phyloP scores from a whole-genome alignment of 1,139 yeast genomes.

The Candida mesenterica region DNA sequence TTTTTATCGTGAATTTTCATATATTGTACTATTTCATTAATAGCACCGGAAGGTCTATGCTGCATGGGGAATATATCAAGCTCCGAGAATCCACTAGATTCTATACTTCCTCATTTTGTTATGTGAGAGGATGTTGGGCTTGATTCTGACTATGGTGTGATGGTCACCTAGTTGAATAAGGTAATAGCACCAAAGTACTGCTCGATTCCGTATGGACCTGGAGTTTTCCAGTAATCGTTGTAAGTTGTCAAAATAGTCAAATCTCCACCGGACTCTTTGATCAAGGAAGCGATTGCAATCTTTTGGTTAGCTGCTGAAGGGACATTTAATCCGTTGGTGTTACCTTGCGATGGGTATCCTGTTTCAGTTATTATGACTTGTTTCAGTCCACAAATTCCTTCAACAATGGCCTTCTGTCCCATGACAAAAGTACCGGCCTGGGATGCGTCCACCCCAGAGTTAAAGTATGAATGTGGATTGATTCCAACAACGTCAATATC shows the following conservation, averaged over 20 bases:
- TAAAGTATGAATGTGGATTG: conserved; percentile 86
- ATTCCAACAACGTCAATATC: conserved; percentile 64
- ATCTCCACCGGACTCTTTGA: conserved; percentile 55
- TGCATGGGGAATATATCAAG: too few species aligned
- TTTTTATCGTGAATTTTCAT: too few species aligned
- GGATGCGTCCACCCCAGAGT: conserved; percentile 55
- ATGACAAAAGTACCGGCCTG: conserved; percentile 72
- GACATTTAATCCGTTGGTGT: conserved; percentile 65
- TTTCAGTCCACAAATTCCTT: conserved; percentile 50
- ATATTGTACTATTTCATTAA: too few species aligned
- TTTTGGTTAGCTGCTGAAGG: conserved; percentile 71
- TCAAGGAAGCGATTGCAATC: conserved; percentile 56
- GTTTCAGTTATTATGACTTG: conserved; percentile 71
- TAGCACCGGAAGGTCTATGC: too few species aligned
- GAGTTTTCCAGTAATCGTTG: conserved; percentile 84
- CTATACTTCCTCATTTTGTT: too few species aligned
- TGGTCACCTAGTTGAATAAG: conserved; percentile 34
- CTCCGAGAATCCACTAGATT: too few species aligned
- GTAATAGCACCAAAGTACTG: conserved; percentile 76
- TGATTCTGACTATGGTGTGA: too few species aligned
- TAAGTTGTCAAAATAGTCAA: conserved; percentile 72
- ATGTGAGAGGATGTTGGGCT: too few species aligned
- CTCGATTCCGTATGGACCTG: conserved; percentile 82
- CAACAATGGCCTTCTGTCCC: conserved; percentile 56
- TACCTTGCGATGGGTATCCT: conserved; percentile 83